Evolutionary conservation across 768 basidiomycete genomes (phyloP), one percentile per base, ranked within the genome.

Genomic region (Suillus subluteus): DNA sequence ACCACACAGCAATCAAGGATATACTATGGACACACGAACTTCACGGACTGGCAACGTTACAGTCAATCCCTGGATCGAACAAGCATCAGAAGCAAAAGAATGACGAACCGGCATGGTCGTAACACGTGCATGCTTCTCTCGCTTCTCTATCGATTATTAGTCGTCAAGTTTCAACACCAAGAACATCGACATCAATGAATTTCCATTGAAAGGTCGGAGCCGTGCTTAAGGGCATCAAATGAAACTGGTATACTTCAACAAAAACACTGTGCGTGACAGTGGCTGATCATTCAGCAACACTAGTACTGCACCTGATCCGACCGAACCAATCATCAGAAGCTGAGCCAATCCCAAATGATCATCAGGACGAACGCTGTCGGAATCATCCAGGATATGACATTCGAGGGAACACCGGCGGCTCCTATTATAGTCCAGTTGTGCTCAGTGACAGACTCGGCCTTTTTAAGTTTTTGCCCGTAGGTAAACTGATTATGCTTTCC

Each of bases 91-190:
- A 55, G 54, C 54, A 55, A 38, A 56, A 38, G 21, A 56, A n/a
- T 56, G 55, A 56, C 55, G 21, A 56, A 56, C 55, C 55, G 21
- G 55, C 55, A 56, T 37, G 55, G 55, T 56, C 55, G 55, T 56
- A 56, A 56, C 32, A 37, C 12, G 18, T 41, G 26, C 15, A 30
- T 61, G 41, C 59, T 61, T 61, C 59, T 61, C 16, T 61, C 59
- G 59, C 59, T 61, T 61, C 58, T 58, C 38, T 56, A 56, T 56
- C 55, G 35, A 56, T 15, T 15, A 21, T 46, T 40, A 35, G n/a
- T 35, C 11, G 35, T 12, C 32, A 35, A 37, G 21, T 58, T 56
- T 58, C 32, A 55, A 37, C 21, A 37, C 55, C 35, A n/a, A 8
- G 35, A 56, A n/a, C 6, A 55, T 26, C 50, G 26, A 54, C 30